Conservation (phyloP, 306 rosid species). For the Cucurbita argyrosperma region DNA sequence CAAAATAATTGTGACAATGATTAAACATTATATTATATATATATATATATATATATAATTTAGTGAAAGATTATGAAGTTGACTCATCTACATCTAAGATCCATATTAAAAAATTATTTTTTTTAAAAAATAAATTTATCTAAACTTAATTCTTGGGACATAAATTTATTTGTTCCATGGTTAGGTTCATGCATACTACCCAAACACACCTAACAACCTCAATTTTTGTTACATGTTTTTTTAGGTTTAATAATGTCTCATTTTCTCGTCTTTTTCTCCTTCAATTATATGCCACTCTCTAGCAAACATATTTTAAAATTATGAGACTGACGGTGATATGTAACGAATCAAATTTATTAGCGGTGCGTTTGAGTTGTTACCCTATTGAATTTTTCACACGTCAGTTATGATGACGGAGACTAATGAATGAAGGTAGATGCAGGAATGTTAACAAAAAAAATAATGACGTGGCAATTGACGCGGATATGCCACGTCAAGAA, state of each 20-base stretch:
- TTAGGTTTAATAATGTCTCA: neutral
- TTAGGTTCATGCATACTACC: neutral
- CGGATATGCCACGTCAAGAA: neutral
- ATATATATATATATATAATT: neutral
- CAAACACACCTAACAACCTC: neutral
- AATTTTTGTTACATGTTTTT: neutral
- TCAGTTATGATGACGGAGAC: no score
- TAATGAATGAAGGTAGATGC: no score
- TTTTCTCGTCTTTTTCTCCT: neutral
- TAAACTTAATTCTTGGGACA: neutral
- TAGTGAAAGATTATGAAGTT: constrained; percentile 6
- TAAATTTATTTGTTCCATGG: neutral
- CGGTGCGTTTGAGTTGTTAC: no score
- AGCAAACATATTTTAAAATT: no score
- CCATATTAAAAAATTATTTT: neutral
- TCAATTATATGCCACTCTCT: neutral
- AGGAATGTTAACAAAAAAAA: neutral
- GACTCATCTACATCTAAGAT: constrained; percentile 4
- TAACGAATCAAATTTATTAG: no score
- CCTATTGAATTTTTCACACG: no score
- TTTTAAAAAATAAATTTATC: no score
- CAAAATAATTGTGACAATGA: constrained; percentile 1
- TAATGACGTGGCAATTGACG: neutral
- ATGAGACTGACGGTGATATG: no score
- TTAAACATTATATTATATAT: neutral